Conservation (phyloP, 2,329 filamentous ascomycete genomes). For the Celoporthe dispersa region DNA sequence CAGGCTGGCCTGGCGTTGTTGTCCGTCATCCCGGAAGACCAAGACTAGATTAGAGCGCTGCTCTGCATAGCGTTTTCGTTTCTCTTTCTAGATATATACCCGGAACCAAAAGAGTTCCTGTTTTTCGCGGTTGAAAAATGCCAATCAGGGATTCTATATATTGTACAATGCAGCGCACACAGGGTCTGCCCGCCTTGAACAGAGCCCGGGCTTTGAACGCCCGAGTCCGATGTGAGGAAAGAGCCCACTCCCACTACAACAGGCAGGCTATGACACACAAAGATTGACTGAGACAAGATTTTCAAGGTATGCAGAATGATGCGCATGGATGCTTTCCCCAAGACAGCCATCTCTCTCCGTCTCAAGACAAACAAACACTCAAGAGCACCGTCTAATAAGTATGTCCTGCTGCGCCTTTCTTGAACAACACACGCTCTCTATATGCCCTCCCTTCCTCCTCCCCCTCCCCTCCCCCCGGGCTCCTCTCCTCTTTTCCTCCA, state of each 20-base stretch:
- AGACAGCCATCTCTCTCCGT: background rate
- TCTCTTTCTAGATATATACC: slow-evolving; percentile 11
- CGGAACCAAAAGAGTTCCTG: slow-evolving; percentile 1
- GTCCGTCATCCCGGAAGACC: background rate
- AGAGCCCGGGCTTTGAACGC: too few species aligned
- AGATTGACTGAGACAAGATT: background rate
- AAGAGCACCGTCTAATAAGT: slow-evolving; percentile 23
- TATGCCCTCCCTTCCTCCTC: background rate
- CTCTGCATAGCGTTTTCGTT: slow-evolving; percentile 7
- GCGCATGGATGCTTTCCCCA: slow-evolving; percentile 13
- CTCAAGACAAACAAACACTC: background rate
- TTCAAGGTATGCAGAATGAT: slow-evolving; percentile 15
- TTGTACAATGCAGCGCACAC: background rate
- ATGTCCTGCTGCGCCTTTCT: slow-evolving; percentile 7
- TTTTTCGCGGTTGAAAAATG: background rate
- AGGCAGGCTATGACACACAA: background rate
- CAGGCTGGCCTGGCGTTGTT: slow-evolving; percentile 12
- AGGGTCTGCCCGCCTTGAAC: background rate
- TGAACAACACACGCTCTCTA: background rate
- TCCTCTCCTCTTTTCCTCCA: background rate
- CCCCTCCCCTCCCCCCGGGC: too few species aligned
- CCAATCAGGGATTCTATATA: background rate
- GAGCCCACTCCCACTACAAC: background rate
- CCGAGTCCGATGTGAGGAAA: background rate
- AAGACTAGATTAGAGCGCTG: slow-evolving; percentile 9